These are phyloP conservation scores for Globisporangium echinulatum DNA, from an alignment of 352 stramenopile species.

Conservation along the genomic window DNA sequence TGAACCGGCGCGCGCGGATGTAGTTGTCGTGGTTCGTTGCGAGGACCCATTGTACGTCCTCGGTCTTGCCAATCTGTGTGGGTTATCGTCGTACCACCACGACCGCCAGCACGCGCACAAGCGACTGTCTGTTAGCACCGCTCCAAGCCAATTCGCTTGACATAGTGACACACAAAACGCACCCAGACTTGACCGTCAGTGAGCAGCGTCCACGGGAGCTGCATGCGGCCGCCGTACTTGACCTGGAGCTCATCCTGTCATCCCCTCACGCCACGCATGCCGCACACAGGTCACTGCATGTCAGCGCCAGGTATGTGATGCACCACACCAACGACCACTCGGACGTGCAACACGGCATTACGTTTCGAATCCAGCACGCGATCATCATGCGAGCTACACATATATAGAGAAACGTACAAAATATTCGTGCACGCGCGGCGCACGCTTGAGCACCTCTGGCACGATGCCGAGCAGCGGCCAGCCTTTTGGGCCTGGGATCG, in stretches of 20 bases:
- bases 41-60: conserved; percentile 60
- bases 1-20: conserved; percentile 52
- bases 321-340: neutral
- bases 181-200: conserved; percentile 56
- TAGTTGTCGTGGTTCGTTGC: conserved; percentile 65
- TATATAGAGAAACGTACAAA: conserved; percentile 1
- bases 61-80: conserved; percentile 36
- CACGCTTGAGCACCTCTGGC: conserved; percentile 4
- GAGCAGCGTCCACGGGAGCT: conserved; percentile 61
- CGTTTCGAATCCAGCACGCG: no score
- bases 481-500: conserved; percentile 11
- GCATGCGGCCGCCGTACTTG: conserved; percentile 41
- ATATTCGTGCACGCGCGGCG: conserved; percentile 13
- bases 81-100: no score
- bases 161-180: no score
- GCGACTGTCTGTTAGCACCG: no score
- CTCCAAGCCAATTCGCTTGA: no score
- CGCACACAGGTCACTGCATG: no score
- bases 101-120: no score
- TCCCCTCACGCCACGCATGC: no score
- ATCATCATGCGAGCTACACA: no score
- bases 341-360: no score
- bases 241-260: conserved; percentile 30
- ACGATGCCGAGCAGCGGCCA: conserved; percentile 11
- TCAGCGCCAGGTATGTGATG: no score